Evolutionary conservation across 2,329 filamentous ascomycete species (phyloP), one percentile per base, ranked within the genome.

Genomic region (Hawksworthiomyces lignivorus): DNA sequence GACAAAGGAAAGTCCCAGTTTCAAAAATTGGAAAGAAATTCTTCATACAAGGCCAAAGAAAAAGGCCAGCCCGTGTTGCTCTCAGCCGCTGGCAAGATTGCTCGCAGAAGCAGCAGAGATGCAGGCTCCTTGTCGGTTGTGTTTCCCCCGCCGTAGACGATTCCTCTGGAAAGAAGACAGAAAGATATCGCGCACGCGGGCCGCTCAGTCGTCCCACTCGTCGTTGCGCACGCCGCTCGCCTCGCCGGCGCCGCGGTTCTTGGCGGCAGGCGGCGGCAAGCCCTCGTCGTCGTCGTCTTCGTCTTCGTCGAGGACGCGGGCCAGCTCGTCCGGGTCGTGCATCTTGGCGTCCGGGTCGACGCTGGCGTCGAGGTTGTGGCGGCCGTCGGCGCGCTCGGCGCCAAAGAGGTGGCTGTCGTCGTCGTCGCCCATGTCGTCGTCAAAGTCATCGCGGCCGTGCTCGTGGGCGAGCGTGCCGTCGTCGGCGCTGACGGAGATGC

Each of bases 241-340:
- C 3, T 22, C 28, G 11, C 21, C 40, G 5, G 32, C 18, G 20
- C 22, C 27, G 19, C 40, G 27, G 30, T 32, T 24, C 26, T 42
- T 30, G 18, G 14, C 14, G 3, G 42, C 34, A 21, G 45, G 34
- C 7, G 48, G 44, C 19, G 48, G 47, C 5, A 41, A 45, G 11
- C 47, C 71, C 5, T 75, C 71, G 9, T 75, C 73, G 29, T 76
- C 72, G 12, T 50, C 48, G 2, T 49, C 71, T 5, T 74, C 70
- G 14, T 75, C 73, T 24, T 77, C 72, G 20, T 75, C 71, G 31
- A 82, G 60, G 9, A 70, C 77, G 44, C 65, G 67, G 2, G 77
- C 77, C 42, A 82, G 64, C 58, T 82, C 79, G 55, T 82, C 78
- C 0, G 78, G 78, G 47, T 82, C 78, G 49, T 70, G 68, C 77